These are phyloP conservation scores for Aspergillus nidulans DNA, from an alignment of 495 filamentous ascomycete species.

Conservation along the genomic window DNA sequence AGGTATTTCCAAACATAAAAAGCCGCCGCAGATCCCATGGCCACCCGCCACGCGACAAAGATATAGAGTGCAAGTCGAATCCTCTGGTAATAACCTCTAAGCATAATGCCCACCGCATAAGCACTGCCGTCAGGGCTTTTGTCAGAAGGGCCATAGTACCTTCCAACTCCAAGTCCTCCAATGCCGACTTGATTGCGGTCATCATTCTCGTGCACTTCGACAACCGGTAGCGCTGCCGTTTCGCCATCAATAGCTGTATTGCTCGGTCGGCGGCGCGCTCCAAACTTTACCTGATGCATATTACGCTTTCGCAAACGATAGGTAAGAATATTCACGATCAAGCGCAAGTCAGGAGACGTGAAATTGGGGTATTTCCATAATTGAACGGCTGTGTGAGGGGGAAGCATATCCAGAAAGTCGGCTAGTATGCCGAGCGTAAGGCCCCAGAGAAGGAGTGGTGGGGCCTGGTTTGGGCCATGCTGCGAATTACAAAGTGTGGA, in stretches of 20 bases:
- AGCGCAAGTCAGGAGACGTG: constrained; percentile 58
- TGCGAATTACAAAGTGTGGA: constrained; percentile 32
- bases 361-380: constrained; percentile 74
- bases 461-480: constrained; percentile 25
- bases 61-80: constrained; percentile 57
- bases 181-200: constrained; percentile 43
- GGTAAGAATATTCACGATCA: constrained; percentile 58
- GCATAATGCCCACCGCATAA: constrained; percentile 56
- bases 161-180: constrained; percentile 42
- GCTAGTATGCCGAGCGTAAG: constrained; percentile 67
- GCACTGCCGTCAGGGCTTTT: constrained; percentile 24
- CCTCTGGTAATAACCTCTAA: constrained; percentile 67
- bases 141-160: constrained; percentile 36
- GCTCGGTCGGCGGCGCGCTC: constrained; percentile 24
- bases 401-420: constrained; percentile 69
- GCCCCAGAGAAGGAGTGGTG: constrained; percentile 68
- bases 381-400: constrained; percentile 55
- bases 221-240: constrained; percentile 38
- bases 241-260: constrained; percentile 42
- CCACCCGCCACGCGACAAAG: constrained; percentile 36
- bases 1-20: constrained; percentile 30
- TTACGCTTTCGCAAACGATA: constrained; percentile 57
- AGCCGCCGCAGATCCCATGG: constrained; percentile 29
- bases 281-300: constrained; percentile 34
- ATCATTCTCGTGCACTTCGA: constrained; percentile 17